Conservation (phyloP, 2,329 filamentous ascomycete genomes). For the Beauveria varroae region DNA sequence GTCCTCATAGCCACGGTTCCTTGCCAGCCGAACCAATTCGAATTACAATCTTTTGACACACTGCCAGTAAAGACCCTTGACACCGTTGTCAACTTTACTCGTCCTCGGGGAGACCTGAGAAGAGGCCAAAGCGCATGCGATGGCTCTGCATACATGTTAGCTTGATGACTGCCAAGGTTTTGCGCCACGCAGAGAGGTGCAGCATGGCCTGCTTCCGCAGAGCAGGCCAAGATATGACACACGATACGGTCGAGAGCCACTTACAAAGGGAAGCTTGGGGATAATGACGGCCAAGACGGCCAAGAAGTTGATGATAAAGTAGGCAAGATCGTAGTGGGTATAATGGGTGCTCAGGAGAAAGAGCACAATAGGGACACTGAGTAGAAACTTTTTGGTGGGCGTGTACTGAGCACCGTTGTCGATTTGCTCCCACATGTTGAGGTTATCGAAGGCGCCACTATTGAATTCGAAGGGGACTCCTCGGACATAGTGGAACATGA, state of each 20-base stretch:
- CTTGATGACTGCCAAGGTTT: neutral
- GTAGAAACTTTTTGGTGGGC: conserved; percentile 94
- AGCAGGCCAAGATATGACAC: neutral
- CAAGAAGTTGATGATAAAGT: conserved; percentile 95
- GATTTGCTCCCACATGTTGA: conserved; percentile 99
- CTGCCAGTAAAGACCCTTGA: neutral
- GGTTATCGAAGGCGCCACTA: conserved; percentile 93
- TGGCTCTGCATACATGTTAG: conserved; percentile 52
- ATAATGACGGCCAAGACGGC: conserved; percentile 90
- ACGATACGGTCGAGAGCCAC: conserved; percentile 30
- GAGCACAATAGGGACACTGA: conserved; percentile 86
- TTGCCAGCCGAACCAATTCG: conserved; percentile 2
- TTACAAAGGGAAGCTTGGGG: conserved; percentile 89
- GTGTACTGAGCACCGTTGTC: conserved; percentile 99
- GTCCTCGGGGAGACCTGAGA: conserved; percentile 62
- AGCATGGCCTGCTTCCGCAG: neutral
- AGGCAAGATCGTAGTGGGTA: conserved; percentile 94
- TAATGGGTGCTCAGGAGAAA: conserved; percentile 98
- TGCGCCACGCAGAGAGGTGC: neutral
- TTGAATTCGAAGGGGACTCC: conserved; percentile 99
- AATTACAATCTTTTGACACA: conserved; percentile 7
- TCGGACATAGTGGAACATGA: conserved; percentile 99
- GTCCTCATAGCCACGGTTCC: conserved; percentile 5
- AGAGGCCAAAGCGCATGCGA: conserved; percentile 68
- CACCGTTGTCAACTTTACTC: conserved; percentile 15